phyloP scores from a whole-genome alignment of 2,329 filamentous ascomycete genomes.

The Chaetothyriales sp. region DNA sequence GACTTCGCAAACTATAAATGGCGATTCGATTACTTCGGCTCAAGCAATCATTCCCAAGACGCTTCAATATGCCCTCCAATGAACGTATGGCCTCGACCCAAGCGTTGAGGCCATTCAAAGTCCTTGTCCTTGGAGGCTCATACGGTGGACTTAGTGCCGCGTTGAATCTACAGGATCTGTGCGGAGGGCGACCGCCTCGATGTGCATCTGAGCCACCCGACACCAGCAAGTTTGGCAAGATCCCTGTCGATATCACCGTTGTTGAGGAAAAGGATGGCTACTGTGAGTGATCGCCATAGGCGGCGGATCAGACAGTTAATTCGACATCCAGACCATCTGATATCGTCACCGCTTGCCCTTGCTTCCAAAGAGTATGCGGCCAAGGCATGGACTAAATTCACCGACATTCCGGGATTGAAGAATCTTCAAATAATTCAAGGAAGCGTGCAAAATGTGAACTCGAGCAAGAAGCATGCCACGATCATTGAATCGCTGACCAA shows the following conservation, averaged over 20 bases:
- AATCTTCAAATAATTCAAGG: constrained; percentile 52
- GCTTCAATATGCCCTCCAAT: constrained; percentile 4
- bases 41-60: not conserved
- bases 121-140: constrained; percentile 55
- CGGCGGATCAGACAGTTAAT: not conserved
- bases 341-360: constrained; percentile 59
- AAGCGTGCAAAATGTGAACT: constrained; percentile 46
- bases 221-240: constrained; percentile 22
- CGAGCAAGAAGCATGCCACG: constrained; percentile 42
- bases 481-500: constrained; percentile 37
- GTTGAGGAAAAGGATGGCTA: constrained; percentile 73
- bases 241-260: constrained; percentile 54
- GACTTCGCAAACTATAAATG: not conserved
- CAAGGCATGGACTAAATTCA: constrained; percentile 56
- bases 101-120: constrained; percentile 27
- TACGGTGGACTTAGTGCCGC: constrained; percentile 56
- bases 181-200: constrained; percentile 41
- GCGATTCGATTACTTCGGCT: not conserved
- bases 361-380: constrained; percentile 47
- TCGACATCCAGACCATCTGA: constrained; percentile 47
- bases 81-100: not conserved
- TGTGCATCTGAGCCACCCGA: constrained; percentile 20
- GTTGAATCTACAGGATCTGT: constrained; percentile 52
- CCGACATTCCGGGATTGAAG: constrained; percentile 51
- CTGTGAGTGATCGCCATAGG: constrained; percentile 38